Conservation (phyloP, 2,329 filamentous ascomycete genomes). For the Calonectria pteridis region DNA sequence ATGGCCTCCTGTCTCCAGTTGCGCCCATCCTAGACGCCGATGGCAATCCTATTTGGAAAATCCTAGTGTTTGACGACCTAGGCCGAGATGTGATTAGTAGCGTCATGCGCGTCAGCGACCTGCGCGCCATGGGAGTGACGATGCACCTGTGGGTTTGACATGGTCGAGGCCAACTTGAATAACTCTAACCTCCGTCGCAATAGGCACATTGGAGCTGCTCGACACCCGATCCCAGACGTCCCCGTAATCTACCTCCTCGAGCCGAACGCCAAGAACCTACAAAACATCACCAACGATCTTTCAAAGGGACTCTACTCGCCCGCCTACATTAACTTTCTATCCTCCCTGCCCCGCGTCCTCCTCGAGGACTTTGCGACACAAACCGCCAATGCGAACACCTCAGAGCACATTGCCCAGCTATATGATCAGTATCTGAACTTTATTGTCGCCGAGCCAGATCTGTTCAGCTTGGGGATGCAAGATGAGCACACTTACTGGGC, state of each 20-base stretch:
- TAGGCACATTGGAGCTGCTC: conserved; percentile 83
- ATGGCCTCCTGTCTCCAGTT: conserved; percentile 74
- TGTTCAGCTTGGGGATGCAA: conserved; percentile 94
- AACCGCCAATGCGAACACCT: conserved; percentile 85
- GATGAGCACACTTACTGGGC: conserved; percentile 94
- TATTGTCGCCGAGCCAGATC: conserved; percentile 92
- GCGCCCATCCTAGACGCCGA: conserved; percentile 88
- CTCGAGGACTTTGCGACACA: conserved; percentile 95
- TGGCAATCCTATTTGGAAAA: conserved; percentile 97
- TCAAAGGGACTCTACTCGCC: conserved; percentile 90
- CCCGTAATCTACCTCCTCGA: conserved; percentile 97
- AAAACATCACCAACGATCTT: conserved; percentile 86
- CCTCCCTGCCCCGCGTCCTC: conserved; percentile 88
- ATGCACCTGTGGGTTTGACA: conserved; percentile 81
- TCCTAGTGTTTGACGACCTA: conserved; percentile 92
- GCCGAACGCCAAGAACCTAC: conserved; percentile 83
- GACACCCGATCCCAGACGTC: conserved; percentile 95
- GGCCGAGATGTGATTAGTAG: conserved; percentile 97
- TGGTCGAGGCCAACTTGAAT: background rate
- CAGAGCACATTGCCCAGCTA: conserved; percentile 91
- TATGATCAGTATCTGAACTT: conserved; percentile 99
- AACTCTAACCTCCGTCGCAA: conserved; percentile 40
- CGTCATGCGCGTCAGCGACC: conserved; percentile 91
- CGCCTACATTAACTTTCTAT: conserved; percentile 97
- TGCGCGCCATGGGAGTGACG: conserved; percentile 93